phyloP scores from a whole-genome alignment of 768 basidiomycete species.

The Phylloporus rhodoxanthus region DNA sequence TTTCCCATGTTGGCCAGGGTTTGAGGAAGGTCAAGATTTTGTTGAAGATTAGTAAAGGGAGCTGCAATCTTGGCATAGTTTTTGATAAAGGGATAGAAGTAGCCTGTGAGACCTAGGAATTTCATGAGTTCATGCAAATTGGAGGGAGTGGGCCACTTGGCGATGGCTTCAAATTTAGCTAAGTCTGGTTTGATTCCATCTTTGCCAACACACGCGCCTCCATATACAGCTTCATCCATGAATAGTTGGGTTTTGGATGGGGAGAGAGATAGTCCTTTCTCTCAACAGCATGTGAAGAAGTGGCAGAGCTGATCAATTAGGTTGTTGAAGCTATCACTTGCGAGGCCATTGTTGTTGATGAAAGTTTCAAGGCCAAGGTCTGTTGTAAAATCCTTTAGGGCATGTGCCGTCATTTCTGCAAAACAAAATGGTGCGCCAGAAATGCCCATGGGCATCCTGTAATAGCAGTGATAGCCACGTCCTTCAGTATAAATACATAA shows the following conservation, averaged over 20 bases:
- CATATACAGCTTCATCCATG: background rate
- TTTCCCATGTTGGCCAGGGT: background rate
- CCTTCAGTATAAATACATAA: too few species aligned
- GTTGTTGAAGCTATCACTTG: too few species aligned
- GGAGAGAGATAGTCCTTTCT: background rate
- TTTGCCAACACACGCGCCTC: background rate
- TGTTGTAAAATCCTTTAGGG: background rate
- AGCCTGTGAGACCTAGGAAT: background rate
- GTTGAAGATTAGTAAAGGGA: background rate
- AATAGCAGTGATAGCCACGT: too few species aligned
- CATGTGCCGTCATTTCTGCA: background rate
- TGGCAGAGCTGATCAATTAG: too few species aligned
- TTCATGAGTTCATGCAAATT: background rate
- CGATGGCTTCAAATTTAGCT: background rate
- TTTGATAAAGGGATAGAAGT: background rate
- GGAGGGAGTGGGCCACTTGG: background rate
- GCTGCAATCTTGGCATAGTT: background rate
- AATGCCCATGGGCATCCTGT: too few species aligned
- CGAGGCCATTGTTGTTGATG: background rate
- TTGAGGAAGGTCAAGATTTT: background rate
- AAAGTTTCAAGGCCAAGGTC: background rate
- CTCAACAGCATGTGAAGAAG: background rate
- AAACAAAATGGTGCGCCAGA: background rate
- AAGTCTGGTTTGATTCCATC: background rate
- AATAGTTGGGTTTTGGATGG: background rate